Evolutionary conservation across 192 early-diverging fungal species (phyloP).

Genomic region (Backusella tuberculispora): DNA sequence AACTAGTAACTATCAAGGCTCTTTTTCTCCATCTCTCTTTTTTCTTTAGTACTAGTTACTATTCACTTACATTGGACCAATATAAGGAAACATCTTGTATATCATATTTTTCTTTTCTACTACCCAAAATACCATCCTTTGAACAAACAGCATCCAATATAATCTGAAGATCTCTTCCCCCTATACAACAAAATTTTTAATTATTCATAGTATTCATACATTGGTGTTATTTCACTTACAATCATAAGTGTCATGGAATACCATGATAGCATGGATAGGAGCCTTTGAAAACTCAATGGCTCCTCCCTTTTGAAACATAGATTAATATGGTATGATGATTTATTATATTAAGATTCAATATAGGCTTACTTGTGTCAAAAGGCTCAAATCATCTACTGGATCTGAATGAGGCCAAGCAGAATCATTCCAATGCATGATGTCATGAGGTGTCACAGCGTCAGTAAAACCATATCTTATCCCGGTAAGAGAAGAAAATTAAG

Average conservation of each 20-base stretch:
- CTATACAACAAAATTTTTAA: conserved; percentile 23
- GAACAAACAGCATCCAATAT: conserved; percentile 72
- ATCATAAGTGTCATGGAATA: conserved; percentile 87
- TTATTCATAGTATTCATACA: background rate
- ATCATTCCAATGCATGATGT: conserved; percentile 66
- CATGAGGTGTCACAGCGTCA: conserved; percentile 66
- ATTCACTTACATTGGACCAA: conserved; percentile 63
- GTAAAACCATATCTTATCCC: conserved; percentile 67
- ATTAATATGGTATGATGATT: background rate
- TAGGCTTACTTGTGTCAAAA: conserved; percentile 26
- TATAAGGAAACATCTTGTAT: conserved; percentile 74
- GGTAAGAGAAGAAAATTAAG: no score
- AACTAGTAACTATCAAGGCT: background rate
- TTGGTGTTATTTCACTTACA: conserved; percentile 43
- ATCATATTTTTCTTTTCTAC: conserved; percentile 43
- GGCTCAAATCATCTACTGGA: conserved; percentile 24
- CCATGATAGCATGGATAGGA: conserved; percentile 72
- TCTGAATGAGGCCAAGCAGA: conserved; percentile 70
- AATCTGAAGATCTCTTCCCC: conserved; percentile 87
- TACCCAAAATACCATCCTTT: conserved; percentile 61
- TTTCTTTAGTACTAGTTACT: background rate
- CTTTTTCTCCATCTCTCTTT: background rate
- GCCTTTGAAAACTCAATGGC: conserved; percentile 45
- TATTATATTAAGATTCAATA: background rate
- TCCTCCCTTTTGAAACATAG: background rate